Base-by-base conservation (phyloP, 1,284 basidiomycete genomes). In the Moesziomyces aphidis region DNA sequence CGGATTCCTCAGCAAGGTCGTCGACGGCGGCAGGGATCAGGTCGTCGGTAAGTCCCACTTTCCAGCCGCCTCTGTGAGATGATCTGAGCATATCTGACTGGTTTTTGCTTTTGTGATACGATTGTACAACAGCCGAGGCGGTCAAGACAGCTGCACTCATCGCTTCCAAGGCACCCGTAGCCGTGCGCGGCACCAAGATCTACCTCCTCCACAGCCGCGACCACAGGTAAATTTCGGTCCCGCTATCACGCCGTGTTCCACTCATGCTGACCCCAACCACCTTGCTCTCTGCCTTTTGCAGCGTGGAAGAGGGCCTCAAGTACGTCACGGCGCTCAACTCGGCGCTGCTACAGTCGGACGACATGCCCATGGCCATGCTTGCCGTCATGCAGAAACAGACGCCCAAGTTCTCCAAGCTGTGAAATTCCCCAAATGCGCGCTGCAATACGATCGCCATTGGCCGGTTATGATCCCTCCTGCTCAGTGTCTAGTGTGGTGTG, bases 321-420 rank as follows among this genome's bases (percentile, higher is more conserved):
- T 95, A 94, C 79, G 92, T 91, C 0, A 90, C 90, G 1, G 88
- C 89, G 0, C 94, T 93, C 92, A 94, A 94, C 83, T 86, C 88
- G 34, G 87, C 87, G 26, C 89, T 90, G 84, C 83, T 94, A 3
- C 90, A 93, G 85, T 90, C 91, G 2, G 85, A 88, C 69, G 92
- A 92, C 74, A 84, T 87, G 31, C 55, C 76, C 1, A 76, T 82
- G 8, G 87, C 88, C 13, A 86, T 88, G 80, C 69, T 79, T 43
- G 85, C 86, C 8, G 84, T 85, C 11, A 73, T 86, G 80, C 75
- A 84, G 55, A 88, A 87, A 76, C 77, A 84, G 61, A 76, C 69
- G 59, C 72, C 84, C 10, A 75, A 61, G 48, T 85, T 83, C 56
- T 58, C 80, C 45, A 85, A 84, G 71, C 66, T 85, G 19, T 70